These are phyloP conservation scores for Sarocladium kiliense DNA, from an alignment of 2,329 filamentous ascomycete species.

Conservation along the genomic window DNA sequence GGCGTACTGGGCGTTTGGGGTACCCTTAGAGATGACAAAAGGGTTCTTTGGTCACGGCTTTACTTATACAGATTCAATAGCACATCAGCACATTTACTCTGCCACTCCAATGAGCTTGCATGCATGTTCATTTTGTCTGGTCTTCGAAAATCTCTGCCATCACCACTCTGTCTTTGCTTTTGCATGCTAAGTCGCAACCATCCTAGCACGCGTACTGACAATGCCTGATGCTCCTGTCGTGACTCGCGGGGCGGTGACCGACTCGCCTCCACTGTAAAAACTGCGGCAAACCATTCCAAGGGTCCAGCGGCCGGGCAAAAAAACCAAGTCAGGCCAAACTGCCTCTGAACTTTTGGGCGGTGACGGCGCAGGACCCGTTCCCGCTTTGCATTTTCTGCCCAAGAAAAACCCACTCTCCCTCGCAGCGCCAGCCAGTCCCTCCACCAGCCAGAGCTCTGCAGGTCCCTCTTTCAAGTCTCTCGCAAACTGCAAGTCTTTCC, in stretches of 20 bases:
- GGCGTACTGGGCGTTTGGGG: conserved; percentile 9
- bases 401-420: conserved; percentile 6
- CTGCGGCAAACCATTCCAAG: neutral
- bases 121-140: neutral
- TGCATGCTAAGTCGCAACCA: neutral
- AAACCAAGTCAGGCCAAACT: neutral
- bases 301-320: neutral
- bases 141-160: neutral
- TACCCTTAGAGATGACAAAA: neutral
- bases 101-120: neutral
- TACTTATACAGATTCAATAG: neutral
- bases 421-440: neutral
- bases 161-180: neutral
- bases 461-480: neutral
- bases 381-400: conserved; percentile 9
- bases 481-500: neutral
- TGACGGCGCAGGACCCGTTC: conserved; percentile 5
- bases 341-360: conserved; percentile 1
- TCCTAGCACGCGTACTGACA: neutral
- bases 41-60: neutral
- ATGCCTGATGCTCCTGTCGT: neutral
- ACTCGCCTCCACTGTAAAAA: conserved; percentile 1
- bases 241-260: conserved; percentile 6
- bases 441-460: neutral
- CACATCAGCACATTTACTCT: no score